Conservation (phyloP, 2,329 filamentous ascomycete genomes). For the Phoma sp. region DNA sequence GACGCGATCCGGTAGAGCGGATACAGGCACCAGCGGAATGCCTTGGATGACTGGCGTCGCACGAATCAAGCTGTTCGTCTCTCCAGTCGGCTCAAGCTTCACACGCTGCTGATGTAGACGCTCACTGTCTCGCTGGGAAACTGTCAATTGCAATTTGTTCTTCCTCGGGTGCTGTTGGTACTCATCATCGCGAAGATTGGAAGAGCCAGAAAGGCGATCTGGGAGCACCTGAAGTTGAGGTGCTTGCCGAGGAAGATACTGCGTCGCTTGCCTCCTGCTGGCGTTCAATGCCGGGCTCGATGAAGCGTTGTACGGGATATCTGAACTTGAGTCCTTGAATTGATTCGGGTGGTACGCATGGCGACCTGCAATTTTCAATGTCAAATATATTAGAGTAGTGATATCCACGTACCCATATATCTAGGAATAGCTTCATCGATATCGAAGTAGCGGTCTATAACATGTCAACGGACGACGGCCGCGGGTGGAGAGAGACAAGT, state of each 20-base stretch:
- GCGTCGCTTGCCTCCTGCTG: slow-evolving; percentile 35
- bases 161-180: not conserved
- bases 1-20: slow-evolving; percentile 71
- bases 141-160: not conserved
- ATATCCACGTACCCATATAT: slow-evolving; percentile 8
- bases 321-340: slow-evolving; percentile 38
- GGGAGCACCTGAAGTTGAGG: not conserved
- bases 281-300: slow-evolving; percentile 52
- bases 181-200: not conserved
- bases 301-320: slow-evolving; percentile 31
- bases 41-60: slow-evolving; percentile 58
- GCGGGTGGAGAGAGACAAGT: accelerated
- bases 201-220: not conserved
- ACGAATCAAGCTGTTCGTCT: not conserved
- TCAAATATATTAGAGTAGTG: too few relatives aligned
- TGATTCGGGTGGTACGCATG: slow-evolving; percentile 32
- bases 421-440: not conserved
- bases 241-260: slow-evolving; percentile 1
- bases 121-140: not conserved
- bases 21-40: slow-evolving; percentile 64
- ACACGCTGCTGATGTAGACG: not conserved
- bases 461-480: not conserved
- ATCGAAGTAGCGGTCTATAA: slow-evolving; percentile 6
- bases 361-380: slow-evolving; percentile 14
- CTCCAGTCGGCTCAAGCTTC: not conserved